Base-by-base conservation (phyloP, 306 rosid genomes). In the Potentilla sterilis region DNA sequence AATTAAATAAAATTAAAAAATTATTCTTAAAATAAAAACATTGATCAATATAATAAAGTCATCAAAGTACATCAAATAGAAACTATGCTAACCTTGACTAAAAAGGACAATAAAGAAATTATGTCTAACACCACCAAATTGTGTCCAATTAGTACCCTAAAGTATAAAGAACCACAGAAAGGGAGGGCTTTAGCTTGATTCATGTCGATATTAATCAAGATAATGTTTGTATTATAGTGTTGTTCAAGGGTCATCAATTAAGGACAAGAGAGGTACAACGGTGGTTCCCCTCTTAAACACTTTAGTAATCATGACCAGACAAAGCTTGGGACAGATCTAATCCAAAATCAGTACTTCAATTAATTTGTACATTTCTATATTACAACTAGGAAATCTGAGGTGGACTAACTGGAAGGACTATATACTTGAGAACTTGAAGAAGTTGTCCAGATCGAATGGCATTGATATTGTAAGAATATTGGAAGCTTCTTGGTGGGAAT, bases 281-380 rank as follows among this genome's bases (percentile, higher is more conserved):
- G 71, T 41, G 54, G 79, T 42, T 59, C 67, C 79, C 79, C n/a
- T 70, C 82, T 58, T 72, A 75, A 66, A 75, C 79, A 49, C 83
- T 79, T 67, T 74, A 28, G 79, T 67, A 75, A 79, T 77, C 71
- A 77, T 73, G 80, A 81, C 80, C 85, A 91, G 87, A 82, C 86
- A 85, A 34, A 34, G 71, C 70, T 78, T 81, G 86, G 83, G 90
- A 87, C 90, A 88, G 76, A 88, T 88, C 86, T 84, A 80, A 83
- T 87, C 88, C 90, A 77, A 67, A 85, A 77, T 82, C 87, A 75
- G 67, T 76, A 38, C 37, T 64, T 66, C 79, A 80, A 69, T 80
- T 81, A 76, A 66, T 76, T 62, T 82, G 48, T 32, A 47, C 24
- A 46, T 79, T 83, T 80, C 81, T 84, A 28, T 43, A 51, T 43